Percentiles rank a stretch among this genome's conserved stretches.
Evolutionary conservation across 306 rosid genomes (phyloP).

Genomic region (Trichosanthes truncata): DNA sequence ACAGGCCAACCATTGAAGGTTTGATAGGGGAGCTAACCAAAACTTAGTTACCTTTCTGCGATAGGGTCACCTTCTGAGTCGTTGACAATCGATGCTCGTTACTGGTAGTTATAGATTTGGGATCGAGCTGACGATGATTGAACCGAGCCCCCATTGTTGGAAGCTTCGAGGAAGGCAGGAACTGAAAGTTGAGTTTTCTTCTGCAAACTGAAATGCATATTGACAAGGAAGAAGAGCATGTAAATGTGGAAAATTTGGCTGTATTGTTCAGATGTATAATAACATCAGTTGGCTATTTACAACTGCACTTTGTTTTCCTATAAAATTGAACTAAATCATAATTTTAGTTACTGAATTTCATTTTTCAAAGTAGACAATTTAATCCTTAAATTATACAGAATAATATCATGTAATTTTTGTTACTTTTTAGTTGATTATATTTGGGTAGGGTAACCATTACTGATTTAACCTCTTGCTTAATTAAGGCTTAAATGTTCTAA

Average conservation of each 20-base stretch:
- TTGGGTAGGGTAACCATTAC: no score
- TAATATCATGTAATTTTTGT: not conserved
- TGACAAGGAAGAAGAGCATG: not conserved
- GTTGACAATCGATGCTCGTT: not conserved
- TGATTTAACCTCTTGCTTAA: no score
- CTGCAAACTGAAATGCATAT: not conserved
- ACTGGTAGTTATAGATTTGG: not conserved
- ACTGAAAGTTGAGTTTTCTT: not conserved
- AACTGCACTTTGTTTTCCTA: not conserved
- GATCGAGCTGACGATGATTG: not conserved
- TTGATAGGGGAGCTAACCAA: conserved; percentile 43
- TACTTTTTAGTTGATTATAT: no score
- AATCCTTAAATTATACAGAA: not conserved
- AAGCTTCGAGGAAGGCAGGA: not conserved
- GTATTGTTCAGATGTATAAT: not conserved
- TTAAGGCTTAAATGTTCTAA: no score
- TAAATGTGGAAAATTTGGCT: not conserved
- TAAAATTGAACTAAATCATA: not conserved
- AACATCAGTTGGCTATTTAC: not conserved
- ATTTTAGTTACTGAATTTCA: not conserved
- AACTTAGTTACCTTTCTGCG: conserved; percentile 5
- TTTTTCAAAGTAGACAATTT: not conserved
- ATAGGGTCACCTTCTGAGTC: not conserved
- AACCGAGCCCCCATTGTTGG: not conserved
- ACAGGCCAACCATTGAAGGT: conserved; percentile 53